Percentiles rank a stretch among this genome's conserved stretches.
phyloP scores from a whole-genome alignment of 108 stramenopile genomes.

The Nannochloropsis oceanica region DNA sequence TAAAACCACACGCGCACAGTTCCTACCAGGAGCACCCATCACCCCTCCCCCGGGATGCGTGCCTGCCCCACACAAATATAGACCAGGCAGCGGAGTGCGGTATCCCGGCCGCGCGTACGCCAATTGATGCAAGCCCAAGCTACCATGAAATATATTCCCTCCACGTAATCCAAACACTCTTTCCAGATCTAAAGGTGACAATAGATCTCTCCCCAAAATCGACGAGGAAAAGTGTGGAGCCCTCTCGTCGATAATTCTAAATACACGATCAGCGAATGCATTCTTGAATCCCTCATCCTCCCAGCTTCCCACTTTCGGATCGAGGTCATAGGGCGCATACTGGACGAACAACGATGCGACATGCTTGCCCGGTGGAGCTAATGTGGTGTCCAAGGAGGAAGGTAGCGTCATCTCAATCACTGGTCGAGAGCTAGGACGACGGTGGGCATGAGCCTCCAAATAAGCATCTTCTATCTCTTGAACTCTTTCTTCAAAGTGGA shows the following conservation, averaged over 20 bases:
- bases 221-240: neutral
- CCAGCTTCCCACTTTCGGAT: constrained; percentile 3
- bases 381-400: constrained; percentile 15
- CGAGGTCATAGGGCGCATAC: constrained; percentile 27
- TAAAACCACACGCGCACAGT: constrained; percentile 15
- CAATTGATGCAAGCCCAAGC: constrained; percentile 18
- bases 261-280: neutral
- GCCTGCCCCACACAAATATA: constrained; percentile 31
- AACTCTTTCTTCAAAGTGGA: constrained; percentile 16
- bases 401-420: constrained; percentile 38
- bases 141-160: constrained; percentile 28
- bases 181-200: constrained; percentile 32
- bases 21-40: constrained; percentile 35
- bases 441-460: neutral
- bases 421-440: constrained; percentile 14
- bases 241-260: neutral
- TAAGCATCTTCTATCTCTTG: constrained; percentile 15
- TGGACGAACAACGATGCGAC: constrained; percentile 33
- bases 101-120: constrained; percentile 14
- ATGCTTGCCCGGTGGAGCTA: constrained; percentile 24
- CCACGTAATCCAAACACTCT: constrained; percentile 15
- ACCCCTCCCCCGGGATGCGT: constrained; percentile 38
- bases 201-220: constrained; percentile 16
- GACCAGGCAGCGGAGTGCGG: constrained; percentile 2
- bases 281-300: constrained; percentile 5